phyloP scores from a whole-genome alignment of 306 rosid species.

The Malus sylvestris region DNA sequence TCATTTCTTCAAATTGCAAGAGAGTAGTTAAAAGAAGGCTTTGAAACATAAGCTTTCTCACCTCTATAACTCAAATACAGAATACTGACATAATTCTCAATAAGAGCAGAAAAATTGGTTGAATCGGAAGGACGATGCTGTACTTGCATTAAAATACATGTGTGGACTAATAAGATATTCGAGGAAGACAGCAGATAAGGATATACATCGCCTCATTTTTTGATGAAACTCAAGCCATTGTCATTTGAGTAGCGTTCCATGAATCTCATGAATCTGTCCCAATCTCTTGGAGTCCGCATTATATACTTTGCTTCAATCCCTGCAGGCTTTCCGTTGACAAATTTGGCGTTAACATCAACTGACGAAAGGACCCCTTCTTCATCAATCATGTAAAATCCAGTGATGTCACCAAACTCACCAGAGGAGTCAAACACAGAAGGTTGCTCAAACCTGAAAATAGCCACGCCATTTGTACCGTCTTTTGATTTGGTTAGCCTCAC shows the following conservation, averaged over 20 bases:
- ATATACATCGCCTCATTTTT: constrained; percentile 44
- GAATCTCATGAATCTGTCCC: constrained; percentile 99
- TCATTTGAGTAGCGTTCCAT: constrained; percentile 94
- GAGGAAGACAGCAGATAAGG: constrained; percentile 13
- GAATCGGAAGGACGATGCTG: constrained; percentile 11
- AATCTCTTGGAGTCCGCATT: constrained; percentile 74
- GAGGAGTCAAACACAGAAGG: constrained; percentile 97
- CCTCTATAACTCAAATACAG: background rate
- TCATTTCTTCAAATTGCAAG: constrained; percentile 14
- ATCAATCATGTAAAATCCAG: constrained; percentile 94
- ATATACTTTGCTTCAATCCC: constrained; percentile 84
- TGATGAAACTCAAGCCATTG: constrained; percentile 76
- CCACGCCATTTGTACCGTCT: constrained; percentile 96
- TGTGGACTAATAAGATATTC: constrained; percentile 24
- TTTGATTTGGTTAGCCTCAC: constrained; percentile 82
- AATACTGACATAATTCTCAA: background rate
- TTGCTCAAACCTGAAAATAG: constrained; percentile 78
- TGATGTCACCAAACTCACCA: constrained; percentile 90
- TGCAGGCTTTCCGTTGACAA: constrained; percentile 89
- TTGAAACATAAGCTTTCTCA: background rate
- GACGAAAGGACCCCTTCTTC: constrained; percentile 95
- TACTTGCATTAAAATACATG: constrained; percentile 21
- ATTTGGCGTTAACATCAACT: constrained; percentile 90
- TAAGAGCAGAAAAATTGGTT: constrained; percentile 28
- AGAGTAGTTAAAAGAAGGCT: constrained; percentile 3